These are phyloP conservation scores for Cyclostephanos invisitatus DNA, from an alignment of 108 stramenopile genomes.

Conservation along the genomic window DNA sequence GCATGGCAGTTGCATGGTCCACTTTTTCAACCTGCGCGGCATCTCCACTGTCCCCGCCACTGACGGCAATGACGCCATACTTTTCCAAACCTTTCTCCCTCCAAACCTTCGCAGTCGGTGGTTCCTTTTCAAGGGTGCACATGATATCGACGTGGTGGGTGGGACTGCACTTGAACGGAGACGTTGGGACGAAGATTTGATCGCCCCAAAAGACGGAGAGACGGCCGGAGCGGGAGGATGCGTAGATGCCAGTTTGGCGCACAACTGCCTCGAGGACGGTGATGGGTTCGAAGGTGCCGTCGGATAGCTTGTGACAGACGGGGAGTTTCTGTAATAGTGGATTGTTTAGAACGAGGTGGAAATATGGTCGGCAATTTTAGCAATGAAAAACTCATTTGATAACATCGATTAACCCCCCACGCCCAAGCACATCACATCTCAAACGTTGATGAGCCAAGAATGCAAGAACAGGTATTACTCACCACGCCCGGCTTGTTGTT, in stretches of 20 bases:
- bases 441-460: not conserved
- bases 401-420: no score
- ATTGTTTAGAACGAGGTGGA: conserved; percentile 6
- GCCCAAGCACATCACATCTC: no score
- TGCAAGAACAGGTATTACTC: conserved; percentile 30
- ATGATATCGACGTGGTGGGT: conserved; percentile 96
- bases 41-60: conserved; percentile 61
- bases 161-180: conserved; percentile 75
- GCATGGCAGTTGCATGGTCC: conserved; percentile 91
- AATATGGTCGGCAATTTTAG: not conserved
- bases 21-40: conserved; percentile 99
- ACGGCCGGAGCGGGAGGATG: conserved; percentile 89
- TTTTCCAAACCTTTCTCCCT: conserved; percentile 92
- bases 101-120: conserved; percentile 92
- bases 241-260: conserved; percentile 97
- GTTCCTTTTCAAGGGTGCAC: conserved; percentile 90
- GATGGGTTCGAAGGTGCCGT: conserved; percentile 68
- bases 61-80: conserved; percentile 97
- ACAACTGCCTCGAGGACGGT: conserved; percentile 97
- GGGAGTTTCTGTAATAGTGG: conserved; percentile 81
- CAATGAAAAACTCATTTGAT: not conserved
- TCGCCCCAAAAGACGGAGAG: conserved; percentile 98
- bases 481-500: conserved; percentile 99
- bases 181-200: conserved; percentile 95
- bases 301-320: conserved; percentile 59